Base-by-base conservation (phyloP, 805 yeast species). In the Grigorovia transvaalensis region DNA sequence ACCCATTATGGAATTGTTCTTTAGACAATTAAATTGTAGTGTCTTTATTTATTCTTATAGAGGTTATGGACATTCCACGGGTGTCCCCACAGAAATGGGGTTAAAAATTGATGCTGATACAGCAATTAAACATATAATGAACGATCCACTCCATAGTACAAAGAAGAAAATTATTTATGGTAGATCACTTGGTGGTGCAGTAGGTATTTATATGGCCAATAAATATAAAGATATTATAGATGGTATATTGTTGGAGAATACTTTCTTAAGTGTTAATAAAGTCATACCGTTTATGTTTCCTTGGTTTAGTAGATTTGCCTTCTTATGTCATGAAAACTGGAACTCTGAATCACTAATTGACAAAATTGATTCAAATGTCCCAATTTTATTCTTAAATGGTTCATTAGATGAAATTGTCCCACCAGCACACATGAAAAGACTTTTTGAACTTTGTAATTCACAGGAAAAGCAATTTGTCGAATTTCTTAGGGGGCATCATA, bases 181-280 rank as follows among this genome's bases (percentile, higher is more conserved):
- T 1, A 74, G 97, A 48, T 87, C 96, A 9, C 71, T 91, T 12
- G 99, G 99, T 40, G 98, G 98, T 2, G 99, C 98, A 0, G 96
- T 87, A 40, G 88, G 95, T 8, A 78, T 89, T 18, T 85, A 88
- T 68, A 77, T 88, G 50, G 89, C 93, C 0, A 74, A 88, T 2
- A 74, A 74, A 20, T 77, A 75, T 59, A 71, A 81, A 2, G 59
- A 67, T 1, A 53, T 73, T 33, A 71, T 88, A 13, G 74, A 74
- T 51, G 96, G 84, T 1, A 58, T 90, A 9, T 76, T 93, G 1
- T 66, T 91, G 40, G 99, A 91, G 61, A 91, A 91, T 66, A 88
- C 98, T 0, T 91, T 91, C 56, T 69, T 88, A 49, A 79, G 84
- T 50, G 78, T 91, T 17, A 77, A 83, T 7, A 83, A 87, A 57